These are phyloP conservation scores for Lupinus albus DNA, from an alignment of 306 rosid genomes.

Conservation along the genomic window DNA sequence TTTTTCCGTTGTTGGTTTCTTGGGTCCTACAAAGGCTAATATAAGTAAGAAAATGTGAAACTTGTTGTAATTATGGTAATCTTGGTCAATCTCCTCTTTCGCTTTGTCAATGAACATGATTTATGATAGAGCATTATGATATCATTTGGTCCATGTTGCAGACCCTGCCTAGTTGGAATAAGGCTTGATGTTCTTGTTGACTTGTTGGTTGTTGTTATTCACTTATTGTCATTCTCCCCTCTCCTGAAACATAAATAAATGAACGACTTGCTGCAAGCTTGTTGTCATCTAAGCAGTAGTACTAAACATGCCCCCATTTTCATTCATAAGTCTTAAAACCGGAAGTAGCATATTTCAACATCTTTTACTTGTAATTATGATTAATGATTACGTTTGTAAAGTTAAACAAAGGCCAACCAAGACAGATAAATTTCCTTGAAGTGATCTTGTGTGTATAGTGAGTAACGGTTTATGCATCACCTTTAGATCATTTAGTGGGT, in stretches of 20 bases:
- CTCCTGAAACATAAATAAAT: neutral
- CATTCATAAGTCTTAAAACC: neutral
- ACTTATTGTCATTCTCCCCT: neutral
- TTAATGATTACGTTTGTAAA: conserved; percentile 12
- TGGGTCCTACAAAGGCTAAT: conserved; percentile 17
- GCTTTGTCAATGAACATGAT: too few species aligned
- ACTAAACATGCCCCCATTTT: neutral
- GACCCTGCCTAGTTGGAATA: too few species aligned
- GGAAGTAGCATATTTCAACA: neutral
- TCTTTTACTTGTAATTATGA: conserved; percentile 23
- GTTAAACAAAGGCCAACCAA: conserved; percentile 14
- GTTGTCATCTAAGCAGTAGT: conserved; percentile 8
- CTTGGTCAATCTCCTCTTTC: too few species aligned
- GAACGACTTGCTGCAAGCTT: conserved; percentile 14
- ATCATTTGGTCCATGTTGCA: too few species aligned
- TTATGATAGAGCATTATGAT: too few species aligned
- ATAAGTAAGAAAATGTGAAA: neutral
- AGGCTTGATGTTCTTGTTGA: too few species aligned
- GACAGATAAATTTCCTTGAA: neutral
- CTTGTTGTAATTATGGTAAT: neutral
- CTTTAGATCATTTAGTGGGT: too few species aligned
- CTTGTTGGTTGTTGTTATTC: too few species aligned
- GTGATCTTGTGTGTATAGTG: too few species aligned
- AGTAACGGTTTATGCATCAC: too few species aligned
- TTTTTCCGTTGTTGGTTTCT: conserved; percentile 21